phyloP scores from a whole-genome alignment of 1,284 basidiomycete species.

The Lignosus rhinocerotis region DNA sequence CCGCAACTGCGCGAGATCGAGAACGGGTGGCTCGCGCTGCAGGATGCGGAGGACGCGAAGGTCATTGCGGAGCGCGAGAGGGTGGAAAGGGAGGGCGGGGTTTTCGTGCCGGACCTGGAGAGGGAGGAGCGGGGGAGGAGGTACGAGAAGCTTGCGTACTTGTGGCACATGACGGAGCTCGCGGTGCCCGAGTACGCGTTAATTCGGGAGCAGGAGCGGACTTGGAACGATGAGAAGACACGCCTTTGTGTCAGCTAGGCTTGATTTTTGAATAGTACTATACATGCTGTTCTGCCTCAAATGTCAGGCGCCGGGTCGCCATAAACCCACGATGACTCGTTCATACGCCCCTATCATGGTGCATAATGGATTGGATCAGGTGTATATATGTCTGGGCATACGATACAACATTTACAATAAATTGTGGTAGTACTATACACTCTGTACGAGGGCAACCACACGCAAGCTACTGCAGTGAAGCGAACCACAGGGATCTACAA shows the following conservation, averaged over 20 bases:
- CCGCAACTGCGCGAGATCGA: not conserved
- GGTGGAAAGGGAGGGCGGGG: not conserved
- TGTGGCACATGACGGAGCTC: not conserved
- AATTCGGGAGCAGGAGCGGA: not conserved
- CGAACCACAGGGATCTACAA: no score
- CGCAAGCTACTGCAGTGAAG: no score
- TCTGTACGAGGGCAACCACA: no score
- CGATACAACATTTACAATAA: no score
- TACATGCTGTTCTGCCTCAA: no score
- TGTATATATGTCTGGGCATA: no score
- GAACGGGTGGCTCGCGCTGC: not conserved
- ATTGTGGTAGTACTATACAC: no score
- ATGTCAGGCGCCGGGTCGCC: no score
- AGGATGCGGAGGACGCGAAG: not conserved
- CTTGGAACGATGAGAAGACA: not conserved
- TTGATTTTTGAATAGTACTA: no score
- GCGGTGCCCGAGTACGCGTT: not conserved
- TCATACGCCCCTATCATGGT: not conserved
- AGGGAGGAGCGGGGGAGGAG: not conserved
- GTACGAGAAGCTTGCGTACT: not conserved
- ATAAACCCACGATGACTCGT: not conserved
- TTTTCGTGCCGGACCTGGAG: not conserved
- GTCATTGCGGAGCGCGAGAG: not conserved
- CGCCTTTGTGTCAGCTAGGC: no score
- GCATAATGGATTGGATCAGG: no score